Evolutionary conservation across 2,329 filamentous ascomycete genomes (phyloP).

Genomic region (Furcasterigmium furcatum): DNA sequence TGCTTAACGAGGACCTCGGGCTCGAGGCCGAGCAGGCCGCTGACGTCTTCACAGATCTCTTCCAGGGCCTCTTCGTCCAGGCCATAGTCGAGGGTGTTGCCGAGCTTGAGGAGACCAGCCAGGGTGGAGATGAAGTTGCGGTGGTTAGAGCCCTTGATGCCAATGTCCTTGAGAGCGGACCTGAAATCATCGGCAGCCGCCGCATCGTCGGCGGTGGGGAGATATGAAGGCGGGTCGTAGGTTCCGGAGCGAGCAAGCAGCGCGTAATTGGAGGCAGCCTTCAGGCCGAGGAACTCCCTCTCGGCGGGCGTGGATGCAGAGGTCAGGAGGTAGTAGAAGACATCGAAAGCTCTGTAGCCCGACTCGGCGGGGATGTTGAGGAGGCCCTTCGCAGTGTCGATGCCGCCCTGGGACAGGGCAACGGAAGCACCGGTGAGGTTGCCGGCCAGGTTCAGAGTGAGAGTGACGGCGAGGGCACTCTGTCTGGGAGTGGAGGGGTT

Average conservation of each 20-base stretch:
- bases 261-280: slow-evolving; percentile 71
- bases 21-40: slow-evolving; percentile 80
- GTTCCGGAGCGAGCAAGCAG: slow-evolving; percentile 81
- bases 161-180: slow-evolving; percentile 80
- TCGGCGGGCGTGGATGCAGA: slow-evolving; percentile 88
- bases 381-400: slow-evolving; percentile 79
- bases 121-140: slow-evolving; percentile 82
- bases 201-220: slow-evolving; percentile 88
- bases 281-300: slow-evolving; percentile 81
- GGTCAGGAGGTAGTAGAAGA: slow-evolving; percentile 94
- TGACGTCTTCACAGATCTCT: slow-evolving; percentile 85
- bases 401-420: slow-evolving; percentile 79
- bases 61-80: slow-evolving; percentile 83
- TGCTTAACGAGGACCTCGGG: slow-evolving; percentile 76
- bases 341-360: slow-evolving; percentile 91
- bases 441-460: slow-evolving; percentile 79
- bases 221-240: slow-evolving; percentile 80
- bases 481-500: slow-evolving; percentile 84
- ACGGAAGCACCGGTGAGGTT: slow-evolving; percentile 73
- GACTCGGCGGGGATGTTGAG: slow-evolving; percentile 74
- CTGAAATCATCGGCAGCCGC: slow-evolving; percentile 94
- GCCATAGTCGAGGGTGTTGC: slow-evolving; percentile 82
- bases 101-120: slow-evolving; percentile 84
- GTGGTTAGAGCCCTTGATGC: slow-evolving; percentile 83
- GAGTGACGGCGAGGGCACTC: slow-evolving; percentile 73